Conservation (phyloP, 257 asterid species). For the Solanum peruvianum region DNA sequence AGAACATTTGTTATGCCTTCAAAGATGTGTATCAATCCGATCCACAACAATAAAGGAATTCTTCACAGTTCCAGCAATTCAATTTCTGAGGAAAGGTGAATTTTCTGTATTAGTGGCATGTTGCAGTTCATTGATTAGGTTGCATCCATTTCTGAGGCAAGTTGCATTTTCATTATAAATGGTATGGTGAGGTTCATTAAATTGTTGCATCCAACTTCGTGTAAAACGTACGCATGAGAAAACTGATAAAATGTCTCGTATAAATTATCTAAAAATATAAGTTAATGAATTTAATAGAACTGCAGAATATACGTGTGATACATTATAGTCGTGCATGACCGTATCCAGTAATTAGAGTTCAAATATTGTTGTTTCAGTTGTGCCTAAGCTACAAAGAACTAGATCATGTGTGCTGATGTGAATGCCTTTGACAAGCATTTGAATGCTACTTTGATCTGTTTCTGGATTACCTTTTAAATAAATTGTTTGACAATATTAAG, state of each 20-base stretch:
- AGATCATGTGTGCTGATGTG: not conserved
- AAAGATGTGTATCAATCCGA: constrained; percentile 87
- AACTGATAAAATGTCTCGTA: not conserved
- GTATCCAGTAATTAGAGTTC: not conserved
- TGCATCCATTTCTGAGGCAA: not conserved
- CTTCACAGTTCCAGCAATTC: constrained; percentile 46
- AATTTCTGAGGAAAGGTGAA: constrained; percentile 36
- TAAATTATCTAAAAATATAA: not conserved
- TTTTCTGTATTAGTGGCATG: not conserved
- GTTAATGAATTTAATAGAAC: not conserved
- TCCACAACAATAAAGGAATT: constrained; percentile 81
- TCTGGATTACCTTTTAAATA: not conserved
- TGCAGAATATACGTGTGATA: not conserved
- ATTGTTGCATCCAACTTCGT: not conserved
- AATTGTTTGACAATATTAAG: not conserved
- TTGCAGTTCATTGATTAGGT: not conserved
- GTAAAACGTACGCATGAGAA: not conserved
- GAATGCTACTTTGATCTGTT: not conserved
- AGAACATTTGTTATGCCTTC: constrained; percentile 97
- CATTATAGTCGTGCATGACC: not conserved
- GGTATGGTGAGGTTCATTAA: not conserved
- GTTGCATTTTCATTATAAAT: not conserved
- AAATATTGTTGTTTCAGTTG: not conserved
- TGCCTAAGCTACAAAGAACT: not conserved
- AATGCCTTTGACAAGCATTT: not conserved